Conservation (phyloP, 2,329 filamentous ascomycete species). For the Incumbomyces delicatus region DNA sequence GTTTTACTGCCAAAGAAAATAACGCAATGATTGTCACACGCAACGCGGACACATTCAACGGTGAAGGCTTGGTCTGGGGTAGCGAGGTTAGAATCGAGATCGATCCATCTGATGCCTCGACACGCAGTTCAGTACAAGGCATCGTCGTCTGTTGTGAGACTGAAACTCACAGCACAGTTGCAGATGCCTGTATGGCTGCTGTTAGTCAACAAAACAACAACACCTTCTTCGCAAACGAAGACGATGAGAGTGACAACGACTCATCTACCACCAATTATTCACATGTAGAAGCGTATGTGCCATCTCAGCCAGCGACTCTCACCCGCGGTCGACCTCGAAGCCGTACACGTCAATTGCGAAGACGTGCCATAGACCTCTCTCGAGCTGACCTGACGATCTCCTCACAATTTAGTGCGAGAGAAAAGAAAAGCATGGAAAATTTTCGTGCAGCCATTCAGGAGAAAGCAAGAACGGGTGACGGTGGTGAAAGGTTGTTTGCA, state of each 20-base stretch:
- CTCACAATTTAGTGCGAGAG: neutral
- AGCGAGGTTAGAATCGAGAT: slow-evolving; percentile 19
- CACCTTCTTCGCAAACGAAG: neutral
- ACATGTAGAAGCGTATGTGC: neutral
- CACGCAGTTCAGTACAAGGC: neutral
- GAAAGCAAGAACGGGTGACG: neutral
- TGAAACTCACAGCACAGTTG: neutral
- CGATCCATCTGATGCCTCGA: slow-evolving; percentile 3
- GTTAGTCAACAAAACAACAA: neutral
- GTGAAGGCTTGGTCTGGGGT: slow-evolving; percentile 17
- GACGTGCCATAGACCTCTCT: slow-evolving; percentile 4
- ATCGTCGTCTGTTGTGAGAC: neutral
- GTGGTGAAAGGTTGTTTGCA: neutral
- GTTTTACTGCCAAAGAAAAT: too few relatives aligned
- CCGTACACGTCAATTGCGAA: slow-evolving; percentile 2
- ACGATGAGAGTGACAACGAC: too few relatives aligned
- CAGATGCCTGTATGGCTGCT: neutral
- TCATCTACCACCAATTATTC: neutral
- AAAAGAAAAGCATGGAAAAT: slow-evolving; percentile 5
- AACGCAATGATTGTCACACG: too few relatives aligned
- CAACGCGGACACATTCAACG: neutral
- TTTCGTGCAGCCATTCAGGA: slow-evolving; percentile 4
- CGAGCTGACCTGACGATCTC: slow-evolving; percentile 4
- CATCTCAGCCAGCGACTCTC: neutral
- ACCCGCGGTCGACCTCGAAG: neutral